phyloP scores from a whole-genome alignment of 2,329 filamentous ascomycete species.

The Cercospora brassicicola region DNA sequence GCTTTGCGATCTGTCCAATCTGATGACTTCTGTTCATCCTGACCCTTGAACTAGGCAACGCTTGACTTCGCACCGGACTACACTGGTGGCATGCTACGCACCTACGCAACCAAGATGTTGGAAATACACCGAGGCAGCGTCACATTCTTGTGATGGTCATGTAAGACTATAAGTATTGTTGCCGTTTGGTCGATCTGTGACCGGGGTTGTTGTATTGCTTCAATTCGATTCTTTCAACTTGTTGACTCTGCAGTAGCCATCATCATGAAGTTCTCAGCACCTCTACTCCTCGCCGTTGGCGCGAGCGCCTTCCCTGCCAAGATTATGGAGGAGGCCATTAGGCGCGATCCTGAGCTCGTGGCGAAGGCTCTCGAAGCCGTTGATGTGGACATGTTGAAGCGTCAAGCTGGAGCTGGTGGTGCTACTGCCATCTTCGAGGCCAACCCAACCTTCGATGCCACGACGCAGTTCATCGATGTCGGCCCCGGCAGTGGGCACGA shows the following conservation, averaged over 20 bases:
- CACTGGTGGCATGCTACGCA: not conserved
- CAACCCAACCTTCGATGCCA: slow-evolving; percentile 32
- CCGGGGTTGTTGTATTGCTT: not conserved
- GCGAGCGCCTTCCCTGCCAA: slow-evolving; percentile 18
- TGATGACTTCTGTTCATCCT: not conserved
- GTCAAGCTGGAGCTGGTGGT: slow-evolving; percentile 24
- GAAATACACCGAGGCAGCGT: not conserved
- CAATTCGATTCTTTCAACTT: not conserved
- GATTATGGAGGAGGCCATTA: slow-evolving; percentile 14
- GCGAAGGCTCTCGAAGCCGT: slow-evolving; percentile 11
- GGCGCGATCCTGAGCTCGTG: slow-evolving; percentile 10
- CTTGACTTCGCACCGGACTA: not conserved
- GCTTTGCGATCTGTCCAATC: slow-evolving; percentile 9
- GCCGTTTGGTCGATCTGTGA: not conserved
- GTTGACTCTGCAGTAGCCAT: not conserved
- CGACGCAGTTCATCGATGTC: slow-evolving; percentile 30
- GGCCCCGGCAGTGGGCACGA: slow-evolving; percentile 29
- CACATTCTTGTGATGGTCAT: not conserved
- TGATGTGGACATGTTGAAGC: slow-evolving; percentile 13
- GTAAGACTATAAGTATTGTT: not conserved
- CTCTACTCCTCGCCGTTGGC: slow-evolving; percentile 8
- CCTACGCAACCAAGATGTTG: not conserved
- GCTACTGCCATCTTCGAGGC: slow-evolving; percentile 27
- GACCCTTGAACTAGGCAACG: not conserved
- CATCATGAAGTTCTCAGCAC: slow-evolving; percentile 19